These are phyloP conservation scores for Hyaloscypha bicolor DNA, from an alignment of 495 filamentous ascomycete genomes.

Conservation along the genomic window DNA sequence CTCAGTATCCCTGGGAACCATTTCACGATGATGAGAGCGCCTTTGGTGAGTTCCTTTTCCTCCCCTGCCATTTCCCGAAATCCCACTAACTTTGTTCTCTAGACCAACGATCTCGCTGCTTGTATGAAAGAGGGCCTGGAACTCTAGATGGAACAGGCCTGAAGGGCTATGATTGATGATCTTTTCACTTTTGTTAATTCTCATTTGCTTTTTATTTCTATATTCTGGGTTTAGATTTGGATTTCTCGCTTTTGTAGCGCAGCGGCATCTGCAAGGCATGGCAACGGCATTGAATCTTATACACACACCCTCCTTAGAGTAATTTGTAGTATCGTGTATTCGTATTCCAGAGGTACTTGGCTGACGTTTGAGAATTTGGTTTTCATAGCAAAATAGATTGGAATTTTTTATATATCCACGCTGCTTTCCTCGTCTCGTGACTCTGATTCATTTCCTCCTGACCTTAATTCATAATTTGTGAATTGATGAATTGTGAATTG, in stretches of 20 bases:
- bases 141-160: not conserved
- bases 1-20: conserved; percentile 68
- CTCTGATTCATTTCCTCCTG: not conserved
- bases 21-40: conserved; percentile 71
- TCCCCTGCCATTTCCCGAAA: not conserved
- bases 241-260: not conserved
- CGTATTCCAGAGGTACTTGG: not conserved
- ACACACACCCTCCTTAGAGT: not conserved
- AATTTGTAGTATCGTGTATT: not conserved
- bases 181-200: not conserved
- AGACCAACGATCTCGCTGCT: conserved; percentile 14
- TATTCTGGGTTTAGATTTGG: not conserved
- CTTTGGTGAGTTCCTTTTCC: conserved; percentile 44
- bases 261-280: not conserved
- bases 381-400: not conserved
- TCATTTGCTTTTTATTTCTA: not conserved
- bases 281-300: not conserved
- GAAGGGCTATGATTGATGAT: not conserved
- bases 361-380: no score
- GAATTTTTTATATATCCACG: not conserved
- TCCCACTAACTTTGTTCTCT: not conserved
- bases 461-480: not conserved
- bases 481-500: no score
- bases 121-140: conserved; percentile 15
- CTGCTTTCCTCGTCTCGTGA: not conserved